Percentiles rank a stretch among this genome's conserved stretches.
Conservation (phyloP, 345 rosid species). For the Brassica carinata region DNA sequence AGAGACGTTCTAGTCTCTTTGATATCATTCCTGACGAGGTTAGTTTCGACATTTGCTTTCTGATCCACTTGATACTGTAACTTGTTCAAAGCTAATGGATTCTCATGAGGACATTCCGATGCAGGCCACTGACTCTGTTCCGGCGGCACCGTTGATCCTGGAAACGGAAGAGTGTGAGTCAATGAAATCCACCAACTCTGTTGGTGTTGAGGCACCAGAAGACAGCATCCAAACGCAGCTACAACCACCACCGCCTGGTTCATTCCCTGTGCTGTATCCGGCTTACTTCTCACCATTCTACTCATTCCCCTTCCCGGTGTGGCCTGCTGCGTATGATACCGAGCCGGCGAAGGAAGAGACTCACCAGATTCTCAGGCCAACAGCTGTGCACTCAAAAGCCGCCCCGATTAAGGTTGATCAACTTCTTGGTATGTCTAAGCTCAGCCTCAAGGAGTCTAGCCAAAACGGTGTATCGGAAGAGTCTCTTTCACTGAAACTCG, state of each 20-base stretch:
- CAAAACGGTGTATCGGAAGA: conserved; percentile 39
- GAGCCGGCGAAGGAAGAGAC: conserved; percentile 45
- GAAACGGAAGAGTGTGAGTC: conserved; percentile 77
- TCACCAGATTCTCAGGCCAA: conserved; percentile 76
- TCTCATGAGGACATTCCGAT: conserved; percentile 49
- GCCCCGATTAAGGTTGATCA: conserved; percentile 78
- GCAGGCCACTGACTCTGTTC: conserved; percentile 44
- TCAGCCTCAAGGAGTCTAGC: conserved; percentile 65
- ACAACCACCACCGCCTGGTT: conserved; percentile 42
- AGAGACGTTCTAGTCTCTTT: conserved; percentile 96
- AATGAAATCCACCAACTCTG: conserved; percentile 81
- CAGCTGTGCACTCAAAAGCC: conserved; percentile 66
- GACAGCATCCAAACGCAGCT: conserved; percentile 11
- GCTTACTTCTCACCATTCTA: conserved; percentile 62
- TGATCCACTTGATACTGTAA: neutral
- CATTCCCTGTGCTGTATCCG: conserved; percentile 66
- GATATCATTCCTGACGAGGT: conserved; percentile 84
- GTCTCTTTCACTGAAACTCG: conserved; percentile 63
- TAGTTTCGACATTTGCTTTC: conserved; percentile 30
- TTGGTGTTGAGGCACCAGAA: conserved; percentile 45
- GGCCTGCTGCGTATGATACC: conserved; percentile 54
- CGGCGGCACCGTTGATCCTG: conserved; percentile 49
- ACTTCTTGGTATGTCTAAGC: conserved; percentile 82
- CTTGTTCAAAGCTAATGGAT: conserved; percentile 25
- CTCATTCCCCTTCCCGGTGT: conserved; percentile 64